phyloP scores from a whole-genome alignment of 2,329 filamentous ascomycete species.

The Amauroascus niger region DNA sequence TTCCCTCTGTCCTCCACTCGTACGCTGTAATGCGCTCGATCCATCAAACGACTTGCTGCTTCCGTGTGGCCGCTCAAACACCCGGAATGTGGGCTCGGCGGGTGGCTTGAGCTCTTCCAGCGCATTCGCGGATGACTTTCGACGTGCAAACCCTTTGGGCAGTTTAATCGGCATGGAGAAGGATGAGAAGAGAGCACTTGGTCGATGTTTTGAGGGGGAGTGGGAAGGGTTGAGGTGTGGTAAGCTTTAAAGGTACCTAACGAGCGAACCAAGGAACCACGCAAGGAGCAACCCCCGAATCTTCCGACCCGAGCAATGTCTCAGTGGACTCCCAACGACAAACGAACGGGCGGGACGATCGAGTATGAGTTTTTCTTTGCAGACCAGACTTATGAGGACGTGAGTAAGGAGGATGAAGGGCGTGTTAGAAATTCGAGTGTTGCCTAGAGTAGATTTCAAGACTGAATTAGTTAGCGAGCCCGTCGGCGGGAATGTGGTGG shows the following conservation, averaged over 20 bases:
- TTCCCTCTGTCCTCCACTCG: slow-evolving; percentile 27
- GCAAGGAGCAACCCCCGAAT: not conserved
- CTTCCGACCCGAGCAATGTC: not conserved
- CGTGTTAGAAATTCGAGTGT: not conserved
- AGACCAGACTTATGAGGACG: not conserved
- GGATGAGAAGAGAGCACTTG: not conserved
- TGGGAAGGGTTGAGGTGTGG: no score
- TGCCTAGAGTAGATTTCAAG: not conserved
- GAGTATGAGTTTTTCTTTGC: no score
- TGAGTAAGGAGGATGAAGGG: not conserved
- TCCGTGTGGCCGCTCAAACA: slow-evolving; percentile 42
- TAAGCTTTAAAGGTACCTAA: slow-evolving; percentile 4
- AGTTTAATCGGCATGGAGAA: slow-evolving; percentile 47
- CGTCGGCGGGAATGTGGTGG: not conserved
- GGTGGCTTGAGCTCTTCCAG: slow-evolving; percentile 40
- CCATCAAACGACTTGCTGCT: slow-evolving; percentile 38
- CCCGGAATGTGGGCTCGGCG: slow-evolving; percentile 43
- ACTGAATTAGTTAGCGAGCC: not conserved
- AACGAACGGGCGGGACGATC: not conserved
- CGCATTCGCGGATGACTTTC: slow-evolving; percentile 47
- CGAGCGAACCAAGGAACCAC: slow-evolving; percentile 6
- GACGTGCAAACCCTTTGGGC: slow-evolving; percentile 45
- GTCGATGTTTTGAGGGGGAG: not conserved
- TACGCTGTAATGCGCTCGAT: slow-evolving; percentile 27
- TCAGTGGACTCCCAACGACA: not conserved